Evolutionary conservation across 1,284 basidiomycete species (phyloP), one percentile per base, ranked within the genome.

Genomic region (Boletus holoroseus): DNA sequence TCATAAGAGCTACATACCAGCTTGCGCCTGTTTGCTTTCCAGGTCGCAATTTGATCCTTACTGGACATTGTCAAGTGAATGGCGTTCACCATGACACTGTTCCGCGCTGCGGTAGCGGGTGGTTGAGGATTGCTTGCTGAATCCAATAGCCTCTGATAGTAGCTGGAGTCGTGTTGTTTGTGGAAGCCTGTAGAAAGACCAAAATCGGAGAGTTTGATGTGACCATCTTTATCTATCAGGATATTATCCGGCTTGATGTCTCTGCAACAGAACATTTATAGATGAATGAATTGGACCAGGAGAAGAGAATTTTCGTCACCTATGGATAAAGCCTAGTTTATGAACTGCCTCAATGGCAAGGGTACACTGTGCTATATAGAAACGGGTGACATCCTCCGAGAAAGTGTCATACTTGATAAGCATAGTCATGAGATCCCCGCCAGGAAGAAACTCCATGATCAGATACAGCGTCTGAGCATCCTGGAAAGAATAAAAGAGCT

Each of bases 401-500:
- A 99, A 99, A 0, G 94, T 98, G 67, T 99, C 96, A 71, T 99
- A 98, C 72, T 99, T 98, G 79, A 99, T 99, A 53, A 99, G 78
- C 96, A 98, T 99, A 24, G 86, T 88, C 96, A 99, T 99, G 55
- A 99, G 76, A 69, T 99, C 96, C 34, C 96, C 96, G 41, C 96
- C 96, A 41, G 96, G 95, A 51, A 99, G 76, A 72, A 97, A 99
- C 70, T 99, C 96, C 95, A 99, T 99, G 72, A 99, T 89, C 51
- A 99, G 78, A 72, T 98, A 99, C 27, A 99, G 80, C 61, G 92
- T 95, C 34, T 89, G 79, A 18, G 91, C 78, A 68, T 97, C 95
- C 68, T 99, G 95, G 76, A 99, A 99, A 9, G 94, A 97, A 73
- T 98, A 99, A 73, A 86, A 98, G 7, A 99, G 79, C 67, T 97